Evolutionary conservation across 2,329 filamentous ascomycete genomes (phyloP), one percentile per base, ranked within the genome.

Genomic region (Ascosphaera aggregata): DNA sequence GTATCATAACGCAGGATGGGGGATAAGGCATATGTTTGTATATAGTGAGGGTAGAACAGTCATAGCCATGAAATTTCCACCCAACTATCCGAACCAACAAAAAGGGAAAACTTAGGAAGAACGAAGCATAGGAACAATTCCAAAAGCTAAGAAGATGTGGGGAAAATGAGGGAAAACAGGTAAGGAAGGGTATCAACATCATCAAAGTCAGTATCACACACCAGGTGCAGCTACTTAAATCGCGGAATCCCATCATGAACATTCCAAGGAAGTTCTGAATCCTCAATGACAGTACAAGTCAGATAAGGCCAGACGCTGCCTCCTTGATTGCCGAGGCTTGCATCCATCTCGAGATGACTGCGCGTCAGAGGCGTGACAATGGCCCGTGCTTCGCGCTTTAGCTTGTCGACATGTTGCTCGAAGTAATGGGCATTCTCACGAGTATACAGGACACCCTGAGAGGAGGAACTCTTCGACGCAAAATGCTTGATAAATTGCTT

Each of bases 401-500:
- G 65, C 61, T 94, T 85, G 42, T 93, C 82, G 47, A 94, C 68
- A 41, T 82, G 69, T 50, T 79, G 73, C 61, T 94, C 86, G 47
- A 94, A 92, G 3, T 79, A 67, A 43, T 76, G 71, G 37, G 94
- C 57, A 44, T 81, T 86, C n/a, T 94, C 85, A 15, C 85, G 69
- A 35, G 70, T 81, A 58, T 94, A 93, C 5, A 86, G 58, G 16
- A 55, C 52, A 20, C 54, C 58, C 0, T 89, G 78, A 2, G 56
- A 40, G 3, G 58, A 44, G 1, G 47, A 55, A 1, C 51, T 48
- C 5, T 45, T 43, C 4, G 56, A 55, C 0, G 81, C 78, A 9
- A 72, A 76, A 17, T 86, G 62, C 54, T 92, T 91, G 39, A 94
- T 66, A 49, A 94, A 94, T 17, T 73, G 72, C 57, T 93, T 94